Evolutionary conservation across 179 eudicot genomes (phyloP).

Genomic region (Beta corolliflora): DNA sequence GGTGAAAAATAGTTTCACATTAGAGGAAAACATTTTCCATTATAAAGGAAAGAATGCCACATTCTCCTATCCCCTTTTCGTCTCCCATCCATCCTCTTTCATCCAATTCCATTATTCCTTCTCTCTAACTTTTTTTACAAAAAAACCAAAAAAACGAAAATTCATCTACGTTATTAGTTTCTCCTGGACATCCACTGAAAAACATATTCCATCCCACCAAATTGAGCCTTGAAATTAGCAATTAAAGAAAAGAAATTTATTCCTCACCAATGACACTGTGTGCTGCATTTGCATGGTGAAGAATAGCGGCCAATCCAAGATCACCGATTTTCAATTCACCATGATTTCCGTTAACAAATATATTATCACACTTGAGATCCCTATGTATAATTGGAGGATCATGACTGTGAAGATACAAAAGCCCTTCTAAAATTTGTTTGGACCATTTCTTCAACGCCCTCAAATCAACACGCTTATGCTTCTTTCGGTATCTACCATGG

Average conservation of each 20-base stretch:
- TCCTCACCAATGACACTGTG: constrained; percentile 93
- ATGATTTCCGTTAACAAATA: constrained; percentile 88
- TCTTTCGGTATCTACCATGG: constrained; percentile 68
- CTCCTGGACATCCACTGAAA: no score
- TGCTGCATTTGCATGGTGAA: constrained; percentile 84
- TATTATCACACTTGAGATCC: constrained; percentile 89
- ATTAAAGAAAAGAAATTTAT: constrained; percentile 10
- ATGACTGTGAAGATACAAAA: constrained; percentile 82
- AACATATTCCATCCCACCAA: no score
- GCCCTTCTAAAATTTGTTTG: constrained; percentile 85
- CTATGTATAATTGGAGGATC: constrained; percentile 94
- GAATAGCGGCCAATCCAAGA: constrained; percentile 89
- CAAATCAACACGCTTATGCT: constrained; percentile 88
- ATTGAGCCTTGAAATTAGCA: background rate
- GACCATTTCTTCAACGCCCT: constrained; percentile 98
- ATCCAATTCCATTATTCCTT: no score
- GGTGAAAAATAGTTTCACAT: no score
- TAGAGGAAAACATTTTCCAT: no score
- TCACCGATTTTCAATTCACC: constrained; percentile 98
- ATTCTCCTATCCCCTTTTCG: no score
- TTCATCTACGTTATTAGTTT: no score
- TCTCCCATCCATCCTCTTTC: no score
- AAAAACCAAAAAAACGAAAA: no score
- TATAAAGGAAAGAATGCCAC: no score
- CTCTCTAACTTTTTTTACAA: no score